phyloP scores from a whole-genome alignment of 1,284 basidiomycete genomes.

The Cronartium ribicola region DNA sequence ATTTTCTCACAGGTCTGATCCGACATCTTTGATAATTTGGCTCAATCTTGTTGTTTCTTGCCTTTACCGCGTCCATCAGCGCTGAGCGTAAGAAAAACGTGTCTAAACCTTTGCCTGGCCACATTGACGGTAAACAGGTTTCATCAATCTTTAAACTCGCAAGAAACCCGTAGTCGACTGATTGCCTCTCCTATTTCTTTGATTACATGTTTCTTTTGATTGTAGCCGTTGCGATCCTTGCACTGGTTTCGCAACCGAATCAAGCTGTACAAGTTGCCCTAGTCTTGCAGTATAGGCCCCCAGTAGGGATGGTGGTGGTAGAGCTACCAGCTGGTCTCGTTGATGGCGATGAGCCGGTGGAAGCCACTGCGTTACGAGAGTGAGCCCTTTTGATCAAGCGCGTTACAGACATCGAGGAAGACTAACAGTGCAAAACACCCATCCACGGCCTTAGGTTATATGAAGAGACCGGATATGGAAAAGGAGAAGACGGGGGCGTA shows the following conservation, averaged over 20 bases:
- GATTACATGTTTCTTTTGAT: too few species aligned
- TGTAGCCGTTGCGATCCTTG: slow-evolving; percentile 49
- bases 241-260: slow-evolving; percentile 48
- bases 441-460: slow-evolving; percentile 34
- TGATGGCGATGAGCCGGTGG: slow-evolving; percentile 49
- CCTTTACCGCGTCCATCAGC: neutral
- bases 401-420: neutral
- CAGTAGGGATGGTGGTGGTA: slow-evolving; percentile 44
- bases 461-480: slow-evolving; percentile 51
- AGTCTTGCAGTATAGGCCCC: slow-evolving; percentile 44
- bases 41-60: neutral
- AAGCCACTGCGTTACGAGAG: slow-evolving; percentile 48
- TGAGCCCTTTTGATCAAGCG: slow-evolving; percentile 41
- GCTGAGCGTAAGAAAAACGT: neutral
- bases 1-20: neutral
- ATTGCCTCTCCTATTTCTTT: too few species aligned
- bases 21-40: neutral
- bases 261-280: slow-evolving; percentile 47
- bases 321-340: slow-evolving; percentile 51
- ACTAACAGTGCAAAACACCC: neutral
- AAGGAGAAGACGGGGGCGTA: slow-evolving; percentile 43
- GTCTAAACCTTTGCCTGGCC: neutral
- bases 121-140: neutral
- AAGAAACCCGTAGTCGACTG: neutral
- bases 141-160: neutral